These are phyloP conservation scores for Tylopilus plumbeoviolaceoides DNA, from an alignment of 768 basidiomycete species.

Conservation along the genomic window DNA sequence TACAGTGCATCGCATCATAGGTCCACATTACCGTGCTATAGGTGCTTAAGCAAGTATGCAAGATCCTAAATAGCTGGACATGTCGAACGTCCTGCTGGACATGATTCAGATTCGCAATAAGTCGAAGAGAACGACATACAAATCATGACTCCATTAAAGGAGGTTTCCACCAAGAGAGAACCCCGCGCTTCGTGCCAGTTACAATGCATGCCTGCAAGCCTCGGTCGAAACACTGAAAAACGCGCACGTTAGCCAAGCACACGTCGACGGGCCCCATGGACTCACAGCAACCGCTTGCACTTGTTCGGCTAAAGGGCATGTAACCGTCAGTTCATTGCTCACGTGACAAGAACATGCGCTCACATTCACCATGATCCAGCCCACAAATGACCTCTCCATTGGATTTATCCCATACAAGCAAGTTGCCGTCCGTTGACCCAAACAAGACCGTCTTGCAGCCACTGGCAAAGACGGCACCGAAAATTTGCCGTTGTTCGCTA, in stretches of 20 bases:
- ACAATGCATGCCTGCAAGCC: constrained; percentile 38
- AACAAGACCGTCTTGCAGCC: constrained; percentile 53
- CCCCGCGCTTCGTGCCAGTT: constrained; percentile 54
- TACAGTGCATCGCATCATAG: constrained; percentile 25
- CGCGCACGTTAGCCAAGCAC: constrained; percentile 24
- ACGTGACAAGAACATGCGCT: constrained; percentile 13
- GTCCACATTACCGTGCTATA: constrained; percentile 27
- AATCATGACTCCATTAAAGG: constrained; percentile 27
- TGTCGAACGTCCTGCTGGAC: constrained; percentile 4
- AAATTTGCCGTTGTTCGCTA: constrained; percentile 31
- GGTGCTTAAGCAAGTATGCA: constrained; percentile 30
- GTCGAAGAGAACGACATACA: constrained; percentile 13
- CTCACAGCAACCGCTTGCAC: constrained; percentile 35
- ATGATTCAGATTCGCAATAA: constrained; percentile 10
- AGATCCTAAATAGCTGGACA: constrained; percentile 21
- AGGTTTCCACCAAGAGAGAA: constrained; percentile 54
- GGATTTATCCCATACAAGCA: constrained; percentile 60
- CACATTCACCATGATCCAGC: constrained; percentile 58
- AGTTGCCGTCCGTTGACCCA: constrained; percentile 49
- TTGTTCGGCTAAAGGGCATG: constrained; percentile 24
- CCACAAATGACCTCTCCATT: constrained; percentile 53
- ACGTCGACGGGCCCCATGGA: background rate
- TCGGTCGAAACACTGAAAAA: constrained; percentile 45
- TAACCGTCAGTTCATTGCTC: constrained; percentile 6
- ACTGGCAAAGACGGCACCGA: constrained; percentile 53